A percentile compares a stretch with the other conserved stretches of the same genome.
phyloP scores from a whole-genome alignment of 2,329 filamentous ascomycete species.

The Sporothrix pallida region DNA sequence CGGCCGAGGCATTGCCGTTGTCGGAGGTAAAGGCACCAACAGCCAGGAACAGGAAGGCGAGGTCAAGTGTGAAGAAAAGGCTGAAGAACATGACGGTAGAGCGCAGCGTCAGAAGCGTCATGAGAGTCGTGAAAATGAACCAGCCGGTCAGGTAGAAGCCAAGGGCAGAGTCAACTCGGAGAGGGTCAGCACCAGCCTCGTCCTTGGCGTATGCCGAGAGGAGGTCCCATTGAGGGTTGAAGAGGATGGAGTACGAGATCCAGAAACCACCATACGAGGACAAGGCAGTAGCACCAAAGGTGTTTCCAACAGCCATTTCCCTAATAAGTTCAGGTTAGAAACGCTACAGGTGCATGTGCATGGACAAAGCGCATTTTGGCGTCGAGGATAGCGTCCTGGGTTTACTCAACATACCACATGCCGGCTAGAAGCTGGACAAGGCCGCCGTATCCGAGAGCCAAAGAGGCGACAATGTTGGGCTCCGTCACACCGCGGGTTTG shows the following conservation, averaged over 20 bases:
- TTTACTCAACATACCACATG: conserved; percentile 73
- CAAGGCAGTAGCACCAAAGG: conserved; percentile 80
- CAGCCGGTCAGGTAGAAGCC: conserved; percentile 79
- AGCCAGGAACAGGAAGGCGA: conserved; percentile 75
- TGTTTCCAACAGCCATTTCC: conserved; percentile 89
- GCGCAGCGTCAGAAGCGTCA: conserved; percentile 75
- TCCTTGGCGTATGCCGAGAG: conserved; percentile 50
- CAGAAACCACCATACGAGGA: conserved; percentile 86
- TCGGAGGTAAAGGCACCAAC: conserved; percentile 64
- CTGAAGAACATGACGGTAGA: conserved; percentile 80
- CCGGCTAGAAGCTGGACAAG: conserved; percentile 79
- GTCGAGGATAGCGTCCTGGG: neutral
- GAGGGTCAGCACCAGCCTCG: conserved; percentile 44
- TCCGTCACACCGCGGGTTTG: conserved; percentile 62
- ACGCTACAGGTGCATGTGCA: neutral
- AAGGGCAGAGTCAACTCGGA: conserved; percentile 63
- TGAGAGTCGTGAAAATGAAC: conserved; percentile 83
- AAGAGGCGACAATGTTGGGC: conserved; percentile 70
- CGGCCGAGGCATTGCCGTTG: conserved; percentile 54
- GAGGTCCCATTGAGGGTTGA: conserved; percentile 71
- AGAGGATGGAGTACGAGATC: conserved; percentile 74
- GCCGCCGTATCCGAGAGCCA: conserved; percentile 78
- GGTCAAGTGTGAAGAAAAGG: conserved; percentile 77
- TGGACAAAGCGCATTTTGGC: no score
- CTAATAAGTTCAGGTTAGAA: conserved; percentile 53